Evolutionary conservation across 345 rosid species (phyloP).

Genomic region (Dipteronia sinensis): DNA sequence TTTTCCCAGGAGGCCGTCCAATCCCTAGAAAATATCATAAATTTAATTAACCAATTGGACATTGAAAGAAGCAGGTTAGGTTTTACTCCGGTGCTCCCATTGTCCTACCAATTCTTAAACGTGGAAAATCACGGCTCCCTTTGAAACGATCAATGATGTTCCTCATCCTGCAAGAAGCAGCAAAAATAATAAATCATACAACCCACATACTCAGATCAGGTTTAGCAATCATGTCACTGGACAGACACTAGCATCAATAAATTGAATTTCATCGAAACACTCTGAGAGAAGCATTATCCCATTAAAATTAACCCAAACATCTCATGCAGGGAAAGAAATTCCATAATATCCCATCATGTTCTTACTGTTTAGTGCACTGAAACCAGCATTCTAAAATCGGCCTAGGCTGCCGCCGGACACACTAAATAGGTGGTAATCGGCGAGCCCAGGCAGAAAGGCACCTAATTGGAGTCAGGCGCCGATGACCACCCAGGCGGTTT

Average conservation of each 20-base stretch:
- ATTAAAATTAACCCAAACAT: background rate
- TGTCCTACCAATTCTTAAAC: constrained; percentile 79
- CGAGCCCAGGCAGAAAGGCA: too few relatives aligned
- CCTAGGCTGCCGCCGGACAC: too few relatives aligned
- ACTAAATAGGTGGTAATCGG: too few relatives aligned
- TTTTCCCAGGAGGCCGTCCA: constrained; percentile 96
- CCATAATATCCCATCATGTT: background rate
- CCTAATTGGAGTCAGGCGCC: too few relatives aligned
- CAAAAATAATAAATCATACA: constrained; percentile 11
- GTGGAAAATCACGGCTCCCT: constrained; percentile 91
- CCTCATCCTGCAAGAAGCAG: constrained; percentile 65
- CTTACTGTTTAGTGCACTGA: background rate
- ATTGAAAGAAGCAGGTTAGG: background rate
- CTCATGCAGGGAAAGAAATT: background rate
- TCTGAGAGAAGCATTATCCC: background rate
- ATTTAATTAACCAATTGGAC: background rate
- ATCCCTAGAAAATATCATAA: constrained; percentile 56
- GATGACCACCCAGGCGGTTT: too few relatives aligned
- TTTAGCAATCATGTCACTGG: background rate
- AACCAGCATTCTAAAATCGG: too few relatives aligned
- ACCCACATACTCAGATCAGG: background rate
- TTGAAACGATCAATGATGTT: constrained; percentile 85
- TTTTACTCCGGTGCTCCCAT: background rate
- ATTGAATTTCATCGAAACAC: background rate
- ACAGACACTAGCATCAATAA: background rate